Base-by-base conservation (phyloP, 768 basidiomycete genomes). In the Termitomyces sp. region DNA sequence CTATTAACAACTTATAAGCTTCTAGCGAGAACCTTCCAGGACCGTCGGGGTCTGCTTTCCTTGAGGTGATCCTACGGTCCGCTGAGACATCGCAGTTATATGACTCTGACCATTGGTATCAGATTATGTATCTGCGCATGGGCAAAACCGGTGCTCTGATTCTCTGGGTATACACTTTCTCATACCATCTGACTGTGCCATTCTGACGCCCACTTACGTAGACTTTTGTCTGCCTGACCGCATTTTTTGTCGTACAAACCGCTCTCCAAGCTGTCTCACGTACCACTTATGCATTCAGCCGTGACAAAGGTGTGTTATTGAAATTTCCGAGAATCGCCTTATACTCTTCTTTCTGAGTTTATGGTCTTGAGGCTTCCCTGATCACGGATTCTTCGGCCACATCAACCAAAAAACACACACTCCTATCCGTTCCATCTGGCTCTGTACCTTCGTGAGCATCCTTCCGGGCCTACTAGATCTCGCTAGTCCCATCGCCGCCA, bases 221-320 rank as follows among this genome's bases (percentile, higher is more conserved):
- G 85, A 76, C 76, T 14, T 84, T 87, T 59, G 87, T 91, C 31
- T 93, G 91, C 75, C 67, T 90, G 56, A 91, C 91, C 15, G 93
- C 93, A 0, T 94, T 92, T 75, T 91, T 91, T 68, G 89, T 91
- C 55, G 84, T 83, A 17, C 89, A 91, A 69, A 86, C 82, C 14
- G 85, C 90, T 11, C 77, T 91, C 6, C 92, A 95, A 63, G 92
- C 92, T 23, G 85, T 83, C 54, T 89, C 90, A 3, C 79, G 93
- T 38, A 88, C 89, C 0, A 75, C 93, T 26, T 93, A 88, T 64
- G 92, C 92, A 3, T 92, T 95, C 74, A 87, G 85, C 64, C 85
- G 89, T 54, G 90, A 91, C 65, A 79, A 84, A 55, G 87, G 87
- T 82, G 57, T 38, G 72, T 28, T 14, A 4, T 1, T 14, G 0